Percentiles rank a stretch among this genome's conserved stretches.
Evolutionary conservation across 768 basidiomycete species (phyloP).

Genomic region (Boletales sp.): DNA sequence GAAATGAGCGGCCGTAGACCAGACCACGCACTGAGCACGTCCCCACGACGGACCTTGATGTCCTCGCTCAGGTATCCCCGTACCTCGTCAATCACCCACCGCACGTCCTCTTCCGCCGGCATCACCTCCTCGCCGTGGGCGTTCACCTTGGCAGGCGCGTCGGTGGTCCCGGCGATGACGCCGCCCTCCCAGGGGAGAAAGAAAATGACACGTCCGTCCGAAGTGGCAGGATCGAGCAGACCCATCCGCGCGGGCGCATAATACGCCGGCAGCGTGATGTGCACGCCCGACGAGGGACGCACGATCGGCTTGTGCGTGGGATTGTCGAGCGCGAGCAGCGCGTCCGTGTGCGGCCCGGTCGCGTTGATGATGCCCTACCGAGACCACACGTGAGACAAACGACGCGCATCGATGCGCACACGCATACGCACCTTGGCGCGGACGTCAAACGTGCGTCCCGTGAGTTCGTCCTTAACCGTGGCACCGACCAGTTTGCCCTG

Average conservation of each 20-base stretch:
- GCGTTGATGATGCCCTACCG: conserved; percentile 88
- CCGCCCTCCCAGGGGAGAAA: conserved; percentile 99
- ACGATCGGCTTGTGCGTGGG: conserved; percentile 81
- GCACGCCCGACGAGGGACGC: conserved; percentile 87
- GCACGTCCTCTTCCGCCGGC: conserved; percentile 90
- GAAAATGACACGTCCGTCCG: conserved; percentile 97
- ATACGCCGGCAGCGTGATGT: conserved; percentile 96
- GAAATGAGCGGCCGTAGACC: conserved; percentile 88
- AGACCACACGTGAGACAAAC: neutral
- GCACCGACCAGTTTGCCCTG: conserved; percentile 68
- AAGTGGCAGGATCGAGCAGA: conserved; percentile 90
- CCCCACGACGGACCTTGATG: conserved; percentile 90
- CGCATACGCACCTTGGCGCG: conserved; percentile 58
- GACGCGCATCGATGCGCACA: neutral
- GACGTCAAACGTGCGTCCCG: conserved; percentile 78
- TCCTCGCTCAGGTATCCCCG: conserved; percentile 85
- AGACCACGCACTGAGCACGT: conserved; percentile 94
- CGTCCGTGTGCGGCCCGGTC: conserved; percentile 91
- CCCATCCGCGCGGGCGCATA: conserved; percentile 96
- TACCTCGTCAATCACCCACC: conserved; percentile 95
- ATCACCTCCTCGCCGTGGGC: conserved; percentile 58
- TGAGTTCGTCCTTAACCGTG: conserved; percentile 74
- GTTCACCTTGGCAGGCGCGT: conserved; percentile 69
- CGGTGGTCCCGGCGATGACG: conserved; percentile 96
- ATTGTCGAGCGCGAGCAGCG: conserved; percentile 78